phyloP scores from a whole-genome alignment of 202 grass and related monocot species.

The Sporobolus alterniflorus region DNA sequence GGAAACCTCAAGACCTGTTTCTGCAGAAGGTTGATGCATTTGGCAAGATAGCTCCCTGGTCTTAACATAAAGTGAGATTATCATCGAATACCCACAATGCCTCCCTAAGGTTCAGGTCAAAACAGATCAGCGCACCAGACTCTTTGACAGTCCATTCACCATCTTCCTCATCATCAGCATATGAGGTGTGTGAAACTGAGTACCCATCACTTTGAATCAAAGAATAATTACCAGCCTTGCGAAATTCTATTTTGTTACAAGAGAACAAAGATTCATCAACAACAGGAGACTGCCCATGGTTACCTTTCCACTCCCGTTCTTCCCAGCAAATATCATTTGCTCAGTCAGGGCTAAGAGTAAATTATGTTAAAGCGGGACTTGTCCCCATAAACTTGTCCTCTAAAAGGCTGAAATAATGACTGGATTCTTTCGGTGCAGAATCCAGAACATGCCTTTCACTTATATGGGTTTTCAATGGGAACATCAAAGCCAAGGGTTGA shows the following conservation, averaged over 20 bases:
- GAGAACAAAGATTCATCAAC: slow-evolving; percentile 74
- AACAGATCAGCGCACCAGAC: too few species aligned
- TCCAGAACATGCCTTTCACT: too few species aligned
- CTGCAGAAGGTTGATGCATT: slow-evolving; percentile 97
- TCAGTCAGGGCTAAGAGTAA: too few species aligned
- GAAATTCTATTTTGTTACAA: slow-evolving; percentile 70
- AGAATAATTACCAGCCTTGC: slow-evolving; percentile 68
- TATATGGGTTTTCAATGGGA: too few species aligned
- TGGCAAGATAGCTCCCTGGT: slow-evolving; percentile 89
- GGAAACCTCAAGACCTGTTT: slow-evolving; percentile 93
- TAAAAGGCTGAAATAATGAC: too few species aligned
- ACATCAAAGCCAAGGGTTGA: too few species aligned
- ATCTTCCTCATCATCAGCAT: slow-evolving; percentile 50
- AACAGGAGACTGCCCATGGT: slow-evolving; percentile 89
- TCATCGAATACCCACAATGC: too few species aligned
- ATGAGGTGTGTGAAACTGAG: slow-evolving; percentile 9
- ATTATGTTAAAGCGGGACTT: too few species aligned
- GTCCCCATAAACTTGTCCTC: too few species aligned
- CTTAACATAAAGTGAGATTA: slow-evolving; percentile 80
- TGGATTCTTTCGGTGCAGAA: too few species aligned
- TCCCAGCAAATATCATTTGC: slow-evolving; percentile 89
- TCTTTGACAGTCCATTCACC: too few species aligned
- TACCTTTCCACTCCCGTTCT: slow-evolving; percentile 94
- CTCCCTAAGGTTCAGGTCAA: too few species aligned
- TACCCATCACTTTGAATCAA: slow-evolving; percentile 54